These are phyloP conservation scores for Salix brachista DNA, from an alignment of 345 rosid genomes.

Conservation along the genomic window DNA sequence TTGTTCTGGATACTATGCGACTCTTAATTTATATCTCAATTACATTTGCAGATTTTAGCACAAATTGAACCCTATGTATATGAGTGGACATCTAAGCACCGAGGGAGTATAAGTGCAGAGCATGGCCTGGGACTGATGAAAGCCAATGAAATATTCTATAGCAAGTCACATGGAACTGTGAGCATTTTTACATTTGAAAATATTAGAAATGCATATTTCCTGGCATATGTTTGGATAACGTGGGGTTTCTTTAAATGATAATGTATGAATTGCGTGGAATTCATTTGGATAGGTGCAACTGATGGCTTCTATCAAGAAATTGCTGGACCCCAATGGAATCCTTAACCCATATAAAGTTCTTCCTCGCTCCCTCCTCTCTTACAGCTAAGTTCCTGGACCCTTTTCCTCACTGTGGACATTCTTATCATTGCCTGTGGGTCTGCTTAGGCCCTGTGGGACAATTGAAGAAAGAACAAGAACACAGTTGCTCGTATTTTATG, in stretches of 20 bases:
- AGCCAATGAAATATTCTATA: conserved; percentile 74
- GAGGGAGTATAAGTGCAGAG: conserved; percentile 95
- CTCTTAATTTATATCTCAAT: background rate
- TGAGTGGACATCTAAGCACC: conserved; percentile 86
- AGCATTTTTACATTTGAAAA: conserved; percentile 19
- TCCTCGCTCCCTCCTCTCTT: conserved; percentile 36
- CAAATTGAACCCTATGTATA: conserved; percentile 85
- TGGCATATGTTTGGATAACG: background rate
- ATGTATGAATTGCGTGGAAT: conserved; percentile 11
- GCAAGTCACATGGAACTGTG: conserved; percentile 74
- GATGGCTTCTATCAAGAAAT: conserved; percentile 74
- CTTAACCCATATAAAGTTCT: conserved; percentile 89
- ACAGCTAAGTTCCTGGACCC: background rate
- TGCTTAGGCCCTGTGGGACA: background rate
- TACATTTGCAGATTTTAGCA: conserved; percentile 52
- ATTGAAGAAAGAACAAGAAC: background rate
- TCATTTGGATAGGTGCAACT: conserved; percentile 47
- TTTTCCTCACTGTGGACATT: background rate
- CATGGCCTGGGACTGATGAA: conserved; percentile 97
- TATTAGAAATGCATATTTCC: background rate
- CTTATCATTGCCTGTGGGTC: background rate
- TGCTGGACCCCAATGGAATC: conserved; percentile 78
- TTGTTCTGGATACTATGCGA: background rate
- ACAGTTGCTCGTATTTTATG: background rate
- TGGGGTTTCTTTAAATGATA: background rate